Evolutionary conservation across 2,329 filamentous ascomycete genomes (phyloP).

Genomic region (Leptographium galeiforme): DNA sequence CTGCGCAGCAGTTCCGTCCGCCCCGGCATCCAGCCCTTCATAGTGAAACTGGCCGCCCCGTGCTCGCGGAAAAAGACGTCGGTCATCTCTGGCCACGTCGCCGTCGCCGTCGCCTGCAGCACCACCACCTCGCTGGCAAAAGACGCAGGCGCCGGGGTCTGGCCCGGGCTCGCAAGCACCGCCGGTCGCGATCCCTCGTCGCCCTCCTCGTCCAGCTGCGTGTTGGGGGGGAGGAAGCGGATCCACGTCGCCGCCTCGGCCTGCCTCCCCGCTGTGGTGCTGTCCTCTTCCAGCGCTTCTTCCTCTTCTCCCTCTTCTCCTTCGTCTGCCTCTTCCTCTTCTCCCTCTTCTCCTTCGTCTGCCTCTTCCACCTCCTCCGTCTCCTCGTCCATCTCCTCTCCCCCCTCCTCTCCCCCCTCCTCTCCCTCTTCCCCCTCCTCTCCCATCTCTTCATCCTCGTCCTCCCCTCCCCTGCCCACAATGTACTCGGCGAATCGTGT

Average conservation of each 20-base stretch:
- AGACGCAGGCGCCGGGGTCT: not conserved
- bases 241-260: not conserved
- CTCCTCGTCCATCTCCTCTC: not conserved
- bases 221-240: slow-evolving; percentile 10
- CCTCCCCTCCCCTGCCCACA: not conserved
- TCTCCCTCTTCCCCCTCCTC: not conserved
- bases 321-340: not conserved
- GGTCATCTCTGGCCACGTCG: slow-evolving; percentile 13
- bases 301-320: not conserved
- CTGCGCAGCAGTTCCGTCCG: slow-evolving; percentile 21
- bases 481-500: slow-evolving; percentile 6
- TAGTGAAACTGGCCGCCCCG: slow-evolving; percentile 23
- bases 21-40: slow-evolving; percentile 31
- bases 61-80: slow-evolving; percentile 22
- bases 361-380: not conserved
- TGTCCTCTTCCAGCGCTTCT: not conserved
- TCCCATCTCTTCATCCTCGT: not conserved
- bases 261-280: too few species aligned
- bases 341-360: not conserved
- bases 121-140: not conserved
- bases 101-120: not conserved
- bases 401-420: not conserved
- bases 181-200: not conserved
- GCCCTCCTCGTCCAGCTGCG: slow-evolving; percentile 4
- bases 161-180: not conserved